phyloP scores from a whole-genome alignment of 192 early-diverging fungal species.

The Cetraspora pellucida region DNA sequence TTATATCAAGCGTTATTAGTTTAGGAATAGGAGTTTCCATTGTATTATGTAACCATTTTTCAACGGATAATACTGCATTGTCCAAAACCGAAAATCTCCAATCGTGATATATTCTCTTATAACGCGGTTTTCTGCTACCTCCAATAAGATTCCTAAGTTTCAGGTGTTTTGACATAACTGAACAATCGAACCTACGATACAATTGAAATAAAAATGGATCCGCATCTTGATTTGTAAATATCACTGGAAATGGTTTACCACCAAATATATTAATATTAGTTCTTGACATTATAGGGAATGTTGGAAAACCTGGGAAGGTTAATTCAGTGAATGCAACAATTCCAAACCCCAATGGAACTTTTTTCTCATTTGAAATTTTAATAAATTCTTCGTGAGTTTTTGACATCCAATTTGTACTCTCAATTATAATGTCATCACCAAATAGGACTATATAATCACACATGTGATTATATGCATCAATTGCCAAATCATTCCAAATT shows the following conservation, averaged over 20 bases:
- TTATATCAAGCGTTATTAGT: conserved; percentile 1
- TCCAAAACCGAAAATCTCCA: conserved; percentile 12
- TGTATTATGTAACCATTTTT: conserved; percentile 1
- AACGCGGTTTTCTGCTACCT: neutral
- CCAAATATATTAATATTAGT: conserved; percentile 11
- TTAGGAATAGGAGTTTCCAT: neutral
- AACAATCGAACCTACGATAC: conserved; percentile 20
- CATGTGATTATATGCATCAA: neutral
- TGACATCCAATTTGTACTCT: neutral
- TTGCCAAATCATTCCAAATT: conserved; percentile 15
- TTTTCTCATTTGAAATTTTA: conserved; percentile 7
- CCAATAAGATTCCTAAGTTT: neutral
- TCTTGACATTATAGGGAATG: conserved; percentile 14
- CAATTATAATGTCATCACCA: conserved; percentile 19
- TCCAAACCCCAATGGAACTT: conserved; percentile 17
- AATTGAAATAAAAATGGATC: conserved; percentile 21
- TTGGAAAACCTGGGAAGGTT: conserved; percentile 20
- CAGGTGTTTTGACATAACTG: neutral
- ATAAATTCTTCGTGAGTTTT: neutral
- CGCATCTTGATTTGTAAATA: conserved; percentile 24
- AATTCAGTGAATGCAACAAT: neutral
- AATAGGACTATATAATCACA: conserved; percentile 23
- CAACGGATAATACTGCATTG: neutral
- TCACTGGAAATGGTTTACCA: neutral
- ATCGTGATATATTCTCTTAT: neutral